Percentiles rank a stretch among this genome's conserved stretches.
These are phyloP conservation scores for Fragilaria crotonensis DNA, from an alignment of 108 stramenopile species.

Conservation along the genomic window DNA sequence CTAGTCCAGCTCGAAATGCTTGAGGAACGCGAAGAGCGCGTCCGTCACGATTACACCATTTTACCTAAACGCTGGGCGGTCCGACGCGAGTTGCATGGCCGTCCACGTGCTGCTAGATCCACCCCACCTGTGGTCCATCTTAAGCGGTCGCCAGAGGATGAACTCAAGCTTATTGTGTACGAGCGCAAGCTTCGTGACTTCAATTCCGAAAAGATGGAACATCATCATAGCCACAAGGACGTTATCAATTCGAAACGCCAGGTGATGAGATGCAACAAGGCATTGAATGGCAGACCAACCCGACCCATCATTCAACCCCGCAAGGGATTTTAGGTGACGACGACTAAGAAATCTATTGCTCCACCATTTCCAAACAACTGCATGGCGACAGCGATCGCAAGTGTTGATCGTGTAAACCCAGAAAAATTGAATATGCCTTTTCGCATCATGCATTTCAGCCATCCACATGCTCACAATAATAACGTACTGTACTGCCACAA, in stretches of 20 bases:
- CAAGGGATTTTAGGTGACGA: conserved; percentile 1
- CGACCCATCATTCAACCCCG: conserved; percentile 1
- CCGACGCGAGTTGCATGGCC: neutral
- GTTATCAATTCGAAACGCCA: neutral
- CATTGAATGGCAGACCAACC: neutral
- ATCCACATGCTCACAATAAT: too few species aligned
- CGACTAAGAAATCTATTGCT: too few species aligned
- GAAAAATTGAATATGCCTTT: too few species aligned
- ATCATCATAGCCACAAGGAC: neutral
- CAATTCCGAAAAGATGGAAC: neutral
- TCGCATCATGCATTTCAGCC: too few species aligned
- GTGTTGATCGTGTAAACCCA: too few species aligned
- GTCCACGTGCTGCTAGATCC: neutral
- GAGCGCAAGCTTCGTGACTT: neutral
- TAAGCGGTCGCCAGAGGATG: neutral
- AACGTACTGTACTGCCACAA: too few species aligned
- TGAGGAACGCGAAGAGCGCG: conserved; percentile 5
- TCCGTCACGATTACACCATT: neutral
- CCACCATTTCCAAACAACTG: too few species aligned
- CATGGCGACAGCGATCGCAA: too few species aligned
- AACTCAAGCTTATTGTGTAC: neutral
- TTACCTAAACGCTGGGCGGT: conserved; percentile 4
- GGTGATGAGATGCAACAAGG: neutral
- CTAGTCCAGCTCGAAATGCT: conserved; percentile 1
- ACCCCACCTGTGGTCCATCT: neutral